phyloP scores from a whole-genome alignment of 108 stramenopile genomes.

The Cylindrotheca fusiformis region DNA sequence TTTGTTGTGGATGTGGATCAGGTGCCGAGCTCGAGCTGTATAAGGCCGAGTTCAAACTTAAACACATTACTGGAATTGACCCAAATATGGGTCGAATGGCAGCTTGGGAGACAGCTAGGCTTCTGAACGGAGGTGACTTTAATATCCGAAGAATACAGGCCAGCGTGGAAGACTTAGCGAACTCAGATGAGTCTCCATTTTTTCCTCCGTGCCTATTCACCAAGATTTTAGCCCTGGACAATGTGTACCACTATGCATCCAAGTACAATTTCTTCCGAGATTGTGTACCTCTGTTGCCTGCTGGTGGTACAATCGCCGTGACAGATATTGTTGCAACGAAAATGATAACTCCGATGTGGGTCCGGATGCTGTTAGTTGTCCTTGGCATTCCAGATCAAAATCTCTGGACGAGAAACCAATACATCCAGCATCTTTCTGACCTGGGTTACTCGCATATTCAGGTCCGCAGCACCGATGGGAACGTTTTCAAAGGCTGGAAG shows the following conservation, averaged over 20 bases:
- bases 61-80: neutral
- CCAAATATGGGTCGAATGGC: neutral
- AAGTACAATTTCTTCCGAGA: neutral
- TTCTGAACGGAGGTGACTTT: neutral
- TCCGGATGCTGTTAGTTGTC: neutral
- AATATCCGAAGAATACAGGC: neutral
- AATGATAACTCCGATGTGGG: neutral
- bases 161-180: neutral
- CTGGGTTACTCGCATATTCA: neutral
- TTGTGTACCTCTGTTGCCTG: neutral
- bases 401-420: neutral
- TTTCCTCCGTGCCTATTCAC: neutral
- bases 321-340: neutral
- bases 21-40: neutral
- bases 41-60: neutral
- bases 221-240: neutral
- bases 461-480: neutral
- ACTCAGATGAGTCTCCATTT: neutral
- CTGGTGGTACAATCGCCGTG: neutral
- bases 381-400: neutral
- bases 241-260: neutral
- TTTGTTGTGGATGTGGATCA: neutral
- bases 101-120: neutral
- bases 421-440: neutral
- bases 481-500: neutral